Conservation (phyloP, 1,284 basidiomycete species). For the Vanrija humicola region DNA sequence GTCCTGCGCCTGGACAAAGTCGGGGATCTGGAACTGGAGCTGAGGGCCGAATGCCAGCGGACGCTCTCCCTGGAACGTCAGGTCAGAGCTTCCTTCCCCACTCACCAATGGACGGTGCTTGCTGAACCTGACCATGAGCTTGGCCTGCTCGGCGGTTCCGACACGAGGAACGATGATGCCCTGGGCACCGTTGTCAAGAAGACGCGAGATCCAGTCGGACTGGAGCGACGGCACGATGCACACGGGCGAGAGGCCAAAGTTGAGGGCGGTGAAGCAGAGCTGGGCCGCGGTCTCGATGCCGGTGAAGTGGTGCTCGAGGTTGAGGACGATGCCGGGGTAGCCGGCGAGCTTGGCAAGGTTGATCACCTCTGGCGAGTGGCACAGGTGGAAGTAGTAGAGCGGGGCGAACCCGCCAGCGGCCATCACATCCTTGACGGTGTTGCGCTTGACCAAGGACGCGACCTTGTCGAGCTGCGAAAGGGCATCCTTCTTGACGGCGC, state of each 20-base stretch:
- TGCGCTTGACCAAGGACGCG: no score
- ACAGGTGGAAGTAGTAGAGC: no score
- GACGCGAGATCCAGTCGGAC: slow-evolving; percentile 29
- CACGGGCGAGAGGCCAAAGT: slow-evolving; percentile 26
- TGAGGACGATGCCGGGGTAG: slow-evolving; percentile 24
- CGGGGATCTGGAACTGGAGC: slow-evolving; percentile 11
- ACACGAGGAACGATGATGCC: slow-evolving; percentile 29
- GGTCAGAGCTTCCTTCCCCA: background rate
- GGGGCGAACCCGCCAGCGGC: no score
- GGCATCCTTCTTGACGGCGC: no score
- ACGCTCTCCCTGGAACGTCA: background rate
- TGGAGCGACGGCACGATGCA: slow-evolving; percentile 24
- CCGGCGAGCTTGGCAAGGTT: slow-evolving; percentile 23
- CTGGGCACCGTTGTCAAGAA: slow-evolving; percentile 26
- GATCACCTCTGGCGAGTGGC: slow-evolving; percentile 21
- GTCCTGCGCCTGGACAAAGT: slow-evolving; percentile 2
- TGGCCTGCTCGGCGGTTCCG: slow-evolving; percentile 21
- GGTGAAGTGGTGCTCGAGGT: slow-evolving; percentile 26
- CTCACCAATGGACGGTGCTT: slow-evolving; percentile 25
- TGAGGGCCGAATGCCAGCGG: slow-evolving; percentile 4
- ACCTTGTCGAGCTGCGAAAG: no score
- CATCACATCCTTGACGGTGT: no score
- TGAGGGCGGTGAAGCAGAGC: slow-evolving; percentile 16
- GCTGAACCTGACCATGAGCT: slow-evolving; percentile 18
- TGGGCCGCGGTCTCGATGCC: slow-evolving; percentile 23